Percentiles rank a stretch among this genome's conserved stretches.
phyloP scores from a whole-genome alignment of 768 basidiomycete species.

The Dacryopinax spathularia region DNA sequence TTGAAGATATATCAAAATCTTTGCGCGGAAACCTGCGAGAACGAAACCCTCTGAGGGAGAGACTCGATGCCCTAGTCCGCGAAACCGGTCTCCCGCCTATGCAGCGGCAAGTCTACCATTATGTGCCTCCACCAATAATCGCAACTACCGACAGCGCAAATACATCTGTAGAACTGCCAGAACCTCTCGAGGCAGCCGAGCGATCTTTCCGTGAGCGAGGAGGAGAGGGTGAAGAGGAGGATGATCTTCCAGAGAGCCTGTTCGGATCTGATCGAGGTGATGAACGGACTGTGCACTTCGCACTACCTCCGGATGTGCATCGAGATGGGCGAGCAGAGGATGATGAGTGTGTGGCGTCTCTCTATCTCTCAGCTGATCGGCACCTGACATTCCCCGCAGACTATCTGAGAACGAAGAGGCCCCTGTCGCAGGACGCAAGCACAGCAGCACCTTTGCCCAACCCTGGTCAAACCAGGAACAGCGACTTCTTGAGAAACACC shows the following conservation, averaged over 20 bases:
- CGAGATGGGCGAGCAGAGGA: not conserved
- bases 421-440: not conserved
- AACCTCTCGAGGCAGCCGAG: not conserved
- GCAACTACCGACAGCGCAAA: not conserved
- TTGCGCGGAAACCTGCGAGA: not conserved
- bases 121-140: not conserved
- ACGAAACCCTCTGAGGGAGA: not conserved
- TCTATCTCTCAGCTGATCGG: not conserved
- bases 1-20: not conserved
- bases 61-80: not conserved
- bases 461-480: not conserved
- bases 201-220: not conserved
- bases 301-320: not conserved
- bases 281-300: not conserved
- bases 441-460: not conserved
- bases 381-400: not conserved
- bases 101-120: not conserved
- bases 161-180: not conserved
- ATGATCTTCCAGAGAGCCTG: not conserved
- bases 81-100: not conserved
- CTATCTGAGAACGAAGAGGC: not conserved
- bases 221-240: not conserved
- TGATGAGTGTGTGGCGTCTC: not conserved
- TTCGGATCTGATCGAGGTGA: not conserved
- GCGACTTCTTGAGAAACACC: not conserved